These are phyloP conservation scores for Sporothrix sp. DNA, from an alignment of 2,329 filamentous ascomycete species.

Conservation along the genomic window DNA sequence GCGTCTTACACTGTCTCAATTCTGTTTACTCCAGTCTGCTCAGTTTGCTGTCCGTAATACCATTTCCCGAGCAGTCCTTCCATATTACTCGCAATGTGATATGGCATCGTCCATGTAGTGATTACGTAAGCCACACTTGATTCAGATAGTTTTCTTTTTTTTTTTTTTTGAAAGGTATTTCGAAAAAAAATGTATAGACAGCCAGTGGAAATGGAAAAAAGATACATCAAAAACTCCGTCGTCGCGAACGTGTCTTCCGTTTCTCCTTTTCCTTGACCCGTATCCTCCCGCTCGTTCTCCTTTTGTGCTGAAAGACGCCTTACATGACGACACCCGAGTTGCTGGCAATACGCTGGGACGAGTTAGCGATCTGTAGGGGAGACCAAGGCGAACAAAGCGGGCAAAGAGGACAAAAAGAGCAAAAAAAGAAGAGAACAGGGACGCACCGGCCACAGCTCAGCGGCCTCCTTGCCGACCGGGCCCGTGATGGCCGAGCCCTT, in stretches of 20 bases:
- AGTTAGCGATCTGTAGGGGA: no score
- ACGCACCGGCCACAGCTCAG: slow-evolving; percentile 96
- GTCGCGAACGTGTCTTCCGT: background rate
- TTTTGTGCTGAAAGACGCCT: slow-evolving; percentile 35
- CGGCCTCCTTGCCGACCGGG: slow-evolving; percentile 98
- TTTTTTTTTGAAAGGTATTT: slow-evolving; percentile 3
- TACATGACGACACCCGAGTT: slow-evolving; percentile 99
- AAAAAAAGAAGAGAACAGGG: background rate
- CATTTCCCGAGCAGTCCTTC: background rate
- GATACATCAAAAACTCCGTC: slow-evolving; percentile 1
- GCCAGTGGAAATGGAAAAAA: slow-evolving; percentile 3
- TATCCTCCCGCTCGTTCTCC: no score
- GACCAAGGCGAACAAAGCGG: background rate
- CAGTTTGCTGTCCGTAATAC: background rate
- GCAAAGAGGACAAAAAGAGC: background rate
- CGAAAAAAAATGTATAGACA: background rate
- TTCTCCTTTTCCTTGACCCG: background rate
- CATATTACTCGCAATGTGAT: no score
- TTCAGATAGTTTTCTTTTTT: slow-evolving; percentile 12
- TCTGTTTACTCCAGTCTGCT: background rate
- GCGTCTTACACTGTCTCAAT: no score
- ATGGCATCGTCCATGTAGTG: no score
- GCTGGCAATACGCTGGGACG: slow-evolving; percentile 82
- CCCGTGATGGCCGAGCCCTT: slow-evolving; percentile 99
- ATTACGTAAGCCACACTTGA: no score